Evolutionary conservation across 768 basidiomycete species (phyloP).

Genomic region (Leccinellum rugosiceps): DNA sequence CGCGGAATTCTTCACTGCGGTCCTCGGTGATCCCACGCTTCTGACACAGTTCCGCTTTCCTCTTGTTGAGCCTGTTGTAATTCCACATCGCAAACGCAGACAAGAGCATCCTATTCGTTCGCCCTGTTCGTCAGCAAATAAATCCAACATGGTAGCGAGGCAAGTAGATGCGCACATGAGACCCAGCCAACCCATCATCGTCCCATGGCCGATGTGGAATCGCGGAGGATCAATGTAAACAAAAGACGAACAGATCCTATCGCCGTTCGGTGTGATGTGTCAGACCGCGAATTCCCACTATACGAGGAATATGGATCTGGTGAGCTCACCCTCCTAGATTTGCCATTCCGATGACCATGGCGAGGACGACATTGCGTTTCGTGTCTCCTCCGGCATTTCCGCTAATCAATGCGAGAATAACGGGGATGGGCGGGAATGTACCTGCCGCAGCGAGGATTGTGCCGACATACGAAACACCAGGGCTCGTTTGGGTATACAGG

Average conservation of each 20-base stretch:
- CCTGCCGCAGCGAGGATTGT: slow-evolving; percentile 50
- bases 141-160: slow-evolving; percentile 7
- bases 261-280: not conserved
- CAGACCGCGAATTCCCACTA: not conserved
- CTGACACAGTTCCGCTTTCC: slow-evolving; percentile 43
- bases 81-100: slow-evolving; percentile 45
- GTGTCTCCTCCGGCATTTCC: slow-evolving; percentile 55
- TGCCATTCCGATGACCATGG: slow-evolving; percentile 51
- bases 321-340: slow-evolving; percentile 49
- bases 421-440: slow-evolving; percentile 46
- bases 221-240: slow-evolving; percentile 38
- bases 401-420: slow-evolving; percentile 51
- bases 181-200: slow-evolving; percentile 34
- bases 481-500: slow-evolving; percentile 34
- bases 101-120: slow-evolving; percentile 36
- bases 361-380: slow-evolving; percentile 49
- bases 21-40: slow-evolving; percentile 41
- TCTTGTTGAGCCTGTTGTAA: slow-evolving; percentile 47
- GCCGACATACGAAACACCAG: slow-evolving; percentile 40
- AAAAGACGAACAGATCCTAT: slow-evolving; percentile 41
- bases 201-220: slow-evolving; percentile 38
- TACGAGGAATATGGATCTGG: slow-evolving; percentile 14
- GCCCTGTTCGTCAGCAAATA: slow-evolving; percentile 28
- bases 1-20: slow-evolving; percentile 38
- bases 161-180: slow-evolving; percentile 17